phyloP scores from a whole-genome alignment of 2,329 filamentous ascomycete species.

The Pleomassaria siparia region DNA sequence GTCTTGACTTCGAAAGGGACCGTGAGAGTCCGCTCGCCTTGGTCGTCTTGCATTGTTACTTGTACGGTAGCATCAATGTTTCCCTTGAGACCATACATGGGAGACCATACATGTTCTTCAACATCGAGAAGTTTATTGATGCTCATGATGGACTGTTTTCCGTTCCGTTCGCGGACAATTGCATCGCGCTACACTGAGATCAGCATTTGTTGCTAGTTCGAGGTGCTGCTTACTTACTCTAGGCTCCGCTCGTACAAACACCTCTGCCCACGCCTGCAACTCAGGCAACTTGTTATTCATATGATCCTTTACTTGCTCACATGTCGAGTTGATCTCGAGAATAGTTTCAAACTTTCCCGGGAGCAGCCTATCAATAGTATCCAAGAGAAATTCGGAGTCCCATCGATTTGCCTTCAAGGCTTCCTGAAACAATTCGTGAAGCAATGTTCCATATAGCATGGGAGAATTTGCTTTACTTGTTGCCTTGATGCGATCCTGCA shows the following conservation, averaged over 20 bases:
- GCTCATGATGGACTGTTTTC: slow-evolving; percentile 75
- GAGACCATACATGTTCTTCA: slow-evolving; percentile 97
- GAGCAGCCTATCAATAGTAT: slow-evolving; percentile 69
- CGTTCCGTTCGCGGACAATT: slow-evolving; percentile 76
- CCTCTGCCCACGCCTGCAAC: slow-evolving; percentile 77
- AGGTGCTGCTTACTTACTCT: slow-evolving; percentile 53
- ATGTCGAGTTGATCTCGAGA: slow-evolving; percentile 79
- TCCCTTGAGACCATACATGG: slow-evolving; percentile 94
- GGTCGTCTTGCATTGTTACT: slow-evolving; percentile 73
- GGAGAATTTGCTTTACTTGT: slow-evolving; percentile 77
- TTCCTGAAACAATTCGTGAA: slow-evolving; percentile 95
- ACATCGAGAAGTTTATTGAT: slow-evolving; percentile 94
- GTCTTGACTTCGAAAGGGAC: slow-evolving; percentile 97
- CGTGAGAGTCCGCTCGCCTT: slow-evolving; percentile 69
- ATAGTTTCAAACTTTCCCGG: slow-evolving; percentile 82
- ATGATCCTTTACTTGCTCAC: slow-evolving; percentile 74
- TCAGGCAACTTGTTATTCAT: slow-evolving; percentile 81
- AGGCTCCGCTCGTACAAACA: slow-evolving; percentile 74
- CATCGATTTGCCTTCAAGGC: slow-evolving; percentile 82
- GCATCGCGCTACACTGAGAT: slow-evolving; percentile 61
- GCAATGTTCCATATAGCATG: slow-evolving; percentile 86
- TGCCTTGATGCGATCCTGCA: slow-evolving; percentile 93
- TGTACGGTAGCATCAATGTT: slow-evolving; percentile 98
- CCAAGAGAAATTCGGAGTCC: slow-evolving; percentile 67
- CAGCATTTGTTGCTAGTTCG: slow-evolving; percentile 19